These are phyloP conservation scores for Plasmodium blacklocki DNA, from an alignment of 169 alveolate genomes.

Conservation along the genomic window DNA sequence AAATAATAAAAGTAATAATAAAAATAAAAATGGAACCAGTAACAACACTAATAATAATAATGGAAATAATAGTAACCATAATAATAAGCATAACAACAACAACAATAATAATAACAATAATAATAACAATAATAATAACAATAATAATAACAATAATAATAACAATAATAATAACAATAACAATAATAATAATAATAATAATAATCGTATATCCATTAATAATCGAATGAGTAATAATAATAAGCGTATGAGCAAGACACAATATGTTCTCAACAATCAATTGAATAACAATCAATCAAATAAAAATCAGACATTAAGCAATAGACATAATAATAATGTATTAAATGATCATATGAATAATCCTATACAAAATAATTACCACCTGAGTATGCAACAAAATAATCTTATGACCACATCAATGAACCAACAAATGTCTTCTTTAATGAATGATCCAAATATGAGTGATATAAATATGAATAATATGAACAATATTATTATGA, in stretches of 20 bases:
- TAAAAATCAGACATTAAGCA: not conserved
- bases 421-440: slow-evolving; percentile 22
- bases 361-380: slow-evolving; percentile 8
- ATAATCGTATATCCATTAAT: not conserved
- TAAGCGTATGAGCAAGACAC: slow-evolving; percentile 3
- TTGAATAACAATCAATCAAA: not conserved
- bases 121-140: not conserved
- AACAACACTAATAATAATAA: not conserved
- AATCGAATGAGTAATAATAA: not conserved
- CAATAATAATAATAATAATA: not conserved
- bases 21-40: not conserved
- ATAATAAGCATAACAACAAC: not conserved
- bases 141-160: not conserved
- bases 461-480: not conserved
- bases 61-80: not conserved
- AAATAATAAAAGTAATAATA: too few species aligned
- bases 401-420: slow-evolving; percentile 1
- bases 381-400: slow-evolving; percentile 17
- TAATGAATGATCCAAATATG: slow-evolving; percentile 15
- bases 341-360: slow-evolving; percentile 11
- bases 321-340: slow-evolving; percentile 11
- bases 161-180: not conserved
- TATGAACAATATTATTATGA: too few species aligned
- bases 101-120: not conserved
- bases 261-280: slow-evolving; percentile 6